Evolutionary conservation across 257 asterid species (phyloP).

Genomic region (Rauvolfia tetraphylla): DNA sequence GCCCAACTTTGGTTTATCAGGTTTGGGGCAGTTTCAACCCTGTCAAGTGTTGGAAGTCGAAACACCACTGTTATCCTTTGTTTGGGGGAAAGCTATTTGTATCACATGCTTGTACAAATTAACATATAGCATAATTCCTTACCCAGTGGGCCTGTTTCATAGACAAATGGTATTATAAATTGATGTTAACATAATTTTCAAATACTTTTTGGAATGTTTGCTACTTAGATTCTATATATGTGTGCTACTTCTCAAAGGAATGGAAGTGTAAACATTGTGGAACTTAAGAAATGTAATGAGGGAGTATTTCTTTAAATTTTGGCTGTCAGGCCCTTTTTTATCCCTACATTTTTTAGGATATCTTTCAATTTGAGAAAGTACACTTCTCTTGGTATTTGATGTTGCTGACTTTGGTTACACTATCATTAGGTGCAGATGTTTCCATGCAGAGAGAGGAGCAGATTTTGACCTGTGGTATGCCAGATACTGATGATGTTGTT

Average conservation of each 20-base stretch:
- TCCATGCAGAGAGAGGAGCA: slow-evolving; percentile 55
- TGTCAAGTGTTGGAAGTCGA: background rate
- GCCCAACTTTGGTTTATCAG: background rate
- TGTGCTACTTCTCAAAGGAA: background rate
- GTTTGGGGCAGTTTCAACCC: background rate
- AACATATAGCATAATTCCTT: background rate
- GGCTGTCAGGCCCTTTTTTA: background rate
- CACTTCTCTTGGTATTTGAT: background rate
- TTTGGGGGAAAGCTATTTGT: background rate
- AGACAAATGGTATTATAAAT: too few relatives aligned
- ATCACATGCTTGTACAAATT: background rate
- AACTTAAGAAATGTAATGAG: background rate
- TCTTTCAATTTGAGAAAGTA: background rate
- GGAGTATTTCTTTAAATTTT: background rate
- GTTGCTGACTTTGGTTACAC: slow-evolving; percentile 1
- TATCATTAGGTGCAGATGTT: slow-evolving; percentile 32
- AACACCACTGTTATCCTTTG: background rate
- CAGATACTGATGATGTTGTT: slow-evolving; percentile 56
- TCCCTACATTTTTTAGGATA: background rate
- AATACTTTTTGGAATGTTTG: background rate
- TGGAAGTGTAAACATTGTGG: background rate
- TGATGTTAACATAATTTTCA: background rate
- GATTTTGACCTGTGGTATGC: slow-evolving; percentile 42
- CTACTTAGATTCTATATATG: background rate
- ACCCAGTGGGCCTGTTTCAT: background rate